Base-by-base conservation (phyloP, 2,329 filamentous ascomycete genomes). In the Aspergillus intermedius region DNA sequence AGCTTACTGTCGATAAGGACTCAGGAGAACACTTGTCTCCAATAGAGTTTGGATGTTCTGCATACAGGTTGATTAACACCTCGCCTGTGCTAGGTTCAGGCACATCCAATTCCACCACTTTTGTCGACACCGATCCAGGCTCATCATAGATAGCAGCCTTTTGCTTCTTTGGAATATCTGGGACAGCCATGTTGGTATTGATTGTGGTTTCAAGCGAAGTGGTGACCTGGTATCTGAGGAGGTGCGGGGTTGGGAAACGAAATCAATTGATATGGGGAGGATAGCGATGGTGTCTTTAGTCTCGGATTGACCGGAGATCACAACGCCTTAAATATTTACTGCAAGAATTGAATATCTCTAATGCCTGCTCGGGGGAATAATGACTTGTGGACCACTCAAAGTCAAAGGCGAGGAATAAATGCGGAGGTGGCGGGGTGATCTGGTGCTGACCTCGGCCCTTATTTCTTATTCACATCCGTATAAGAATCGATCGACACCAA, bases 111-210 rank as follows among this genome's bases (percentile, higher is more conserved):
- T 80, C 79, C 49, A 79, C 77, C 42, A 86, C 68, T 63, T 84
- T 83, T 6, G 81, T 84, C 2, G 81, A 84, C 51, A 86, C 75
- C 3, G 73, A 76, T 44, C 83, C 83, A 0, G 83, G 83, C 59
- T 82, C 77, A 67, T 86, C 82, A 60, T 84, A 86, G 49, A 86
- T 70, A 49, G 70, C 66, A 34, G 81, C 82, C 67, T 83, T 85
- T 65, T 84, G 79, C 52, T 77, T 82, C 59, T 77, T 75, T 4
- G 83, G 76, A 21, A 78, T 70, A 28, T 74, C 67, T 32, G 67
- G 56, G n/a, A 56, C 54, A 49, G 63, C 54, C 69, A 71, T 71
- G 5, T 41, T 60, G 48, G 10, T 22, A 15, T 30, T 12, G 22
- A 15, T 39, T 25, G 40, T 22, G 5, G 25, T 30, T 8, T 12